Percentiles rank a stretch among this genome's conserved stretches.
phyloP scores from a whole-genome alignment of 2,329 filamentous ascomycete genomes.

The Ambrosiella cleistominuta region DNA sequence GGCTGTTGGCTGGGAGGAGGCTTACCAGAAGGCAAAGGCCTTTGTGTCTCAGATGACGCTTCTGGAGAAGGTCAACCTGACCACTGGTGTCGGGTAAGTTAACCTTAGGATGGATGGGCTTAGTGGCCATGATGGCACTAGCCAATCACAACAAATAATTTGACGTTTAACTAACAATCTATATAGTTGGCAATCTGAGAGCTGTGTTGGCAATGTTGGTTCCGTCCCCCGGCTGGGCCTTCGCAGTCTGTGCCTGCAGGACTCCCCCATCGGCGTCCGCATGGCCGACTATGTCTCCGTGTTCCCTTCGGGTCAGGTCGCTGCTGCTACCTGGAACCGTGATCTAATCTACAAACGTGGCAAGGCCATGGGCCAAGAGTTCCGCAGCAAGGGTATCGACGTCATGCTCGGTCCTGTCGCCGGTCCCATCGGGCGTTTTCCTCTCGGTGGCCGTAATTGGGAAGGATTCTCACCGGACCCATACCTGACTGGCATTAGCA shows the following conservation, averaged over 20 bases:
- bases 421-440: constrained; percentile 30
- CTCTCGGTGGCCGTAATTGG: constrained; percentile 40
- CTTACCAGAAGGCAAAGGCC: constrained; percentile 55
- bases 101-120: background rate
- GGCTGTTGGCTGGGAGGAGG: constrained; percentile 55
- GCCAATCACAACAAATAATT: constrained; percentile 5
- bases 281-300: constrained; percentile 63
- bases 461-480: constrained; percentile 55
- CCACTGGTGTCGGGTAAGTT: constrained; percentile 67
- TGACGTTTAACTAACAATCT: background rate
- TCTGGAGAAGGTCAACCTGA: constrained; percentile 83
- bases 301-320: constrained; percentile 61
- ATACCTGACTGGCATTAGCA: constrained; percentile 53
- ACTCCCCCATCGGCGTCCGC: constrained; percentile 66
- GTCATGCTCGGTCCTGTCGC: constrained; percentile 40
- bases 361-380: constrained; percentile 38
- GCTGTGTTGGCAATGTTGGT: constrained; percentile 62
- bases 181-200: constrained; percentile 33
- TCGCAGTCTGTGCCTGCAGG: constrained; percentile 66
- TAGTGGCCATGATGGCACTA: background rate
- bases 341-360: constrained; percentile 40
- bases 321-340: constrained; percentile 70
- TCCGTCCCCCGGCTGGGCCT: constrained; percentile 53
- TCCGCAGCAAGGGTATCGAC: constrained; percentile 59
- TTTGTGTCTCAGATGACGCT: constrained; percentile 76